A percentile compares a stretch with the other conserved stretches of the same genome.
Evolutionary conservation across 805 yeast species (phyloP).

Genomic region (Candida oleophila): DNA sequence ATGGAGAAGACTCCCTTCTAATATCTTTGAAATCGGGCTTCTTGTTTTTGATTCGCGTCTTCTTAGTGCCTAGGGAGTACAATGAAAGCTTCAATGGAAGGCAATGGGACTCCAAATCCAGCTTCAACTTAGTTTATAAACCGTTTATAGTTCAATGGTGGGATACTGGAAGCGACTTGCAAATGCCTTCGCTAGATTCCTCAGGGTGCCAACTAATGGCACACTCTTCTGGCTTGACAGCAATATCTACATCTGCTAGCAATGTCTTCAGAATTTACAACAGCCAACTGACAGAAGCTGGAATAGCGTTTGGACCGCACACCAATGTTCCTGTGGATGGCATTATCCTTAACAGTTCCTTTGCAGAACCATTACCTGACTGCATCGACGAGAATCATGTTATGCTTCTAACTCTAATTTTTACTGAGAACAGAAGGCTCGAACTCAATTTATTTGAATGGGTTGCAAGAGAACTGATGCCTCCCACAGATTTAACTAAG

Average conservation of each 20-base stretch:
- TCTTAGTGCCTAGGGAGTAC: conserved; percentile 30
- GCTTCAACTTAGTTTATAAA: conserved; percentile 21
- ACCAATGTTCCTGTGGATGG: conserved; percentile 43
- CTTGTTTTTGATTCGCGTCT: conserved; percentile 38
- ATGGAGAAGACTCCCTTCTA: conserved; percentile 38
- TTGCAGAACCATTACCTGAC: conserved; percentile 35
- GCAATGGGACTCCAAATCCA: conserved; percentile 3
- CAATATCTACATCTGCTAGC: conserved; percentile 36
- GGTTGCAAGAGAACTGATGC: conserved; percentile 34
- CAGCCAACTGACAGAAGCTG: conserved; percentile 31
- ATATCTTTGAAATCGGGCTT: conserved; percentile 41
- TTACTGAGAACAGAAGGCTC: conserved; percentile 37
- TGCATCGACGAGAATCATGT: conserved; percentile 24
- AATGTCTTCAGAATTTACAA: conserved; percentile 38
- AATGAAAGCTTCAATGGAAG: conserved; percentile 20
- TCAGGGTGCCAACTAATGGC: conserved; percentile 28
- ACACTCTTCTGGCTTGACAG: conserved; percentile 38
- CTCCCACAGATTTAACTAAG: conserved; percentile 25
- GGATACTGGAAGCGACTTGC: conserved; percentile 23
- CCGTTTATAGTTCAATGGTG: conserved; percentile 55
- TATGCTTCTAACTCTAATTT: conserved; percentile 32
- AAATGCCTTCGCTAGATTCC: conserved; percentile 14
- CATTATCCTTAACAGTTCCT: conserved; percentile 39
- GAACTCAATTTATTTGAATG: conserved; percentile 40
- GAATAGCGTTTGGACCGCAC: conserved; percentile 36